These are phyloP conservation scores for Aspergillus aculeatinus DNA, from an alignment of 2,329 filamentous ascomycete genomes.

Conservation along the genomic window DNA sequence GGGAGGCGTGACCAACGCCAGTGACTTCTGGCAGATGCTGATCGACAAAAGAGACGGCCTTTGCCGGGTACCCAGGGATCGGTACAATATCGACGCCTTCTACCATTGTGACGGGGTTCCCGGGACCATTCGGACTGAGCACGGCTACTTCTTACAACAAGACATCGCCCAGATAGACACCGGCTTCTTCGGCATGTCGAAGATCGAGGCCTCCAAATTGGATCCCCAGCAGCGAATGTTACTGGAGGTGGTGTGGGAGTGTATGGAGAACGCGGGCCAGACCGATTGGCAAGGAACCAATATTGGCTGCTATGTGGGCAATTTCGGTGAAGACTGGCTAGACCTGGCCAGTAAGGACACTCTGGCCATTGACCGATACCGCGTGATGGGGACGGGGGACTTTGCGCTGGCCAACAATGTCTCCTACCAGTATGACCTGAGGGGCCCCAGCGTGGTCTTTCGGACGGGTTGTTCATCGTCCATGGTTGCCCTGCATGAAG, in stretches of 20 bases:
- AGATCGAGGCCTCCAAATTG: conserved; percentile 23
- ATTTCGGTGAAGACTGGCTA: conserved; percentile 28
- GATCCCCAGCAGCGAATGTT: conserved; percentile 38
- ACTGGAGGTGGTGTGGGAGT: conserved; percentile 35
- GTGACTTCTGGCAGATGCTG: conserved; percentile 24
- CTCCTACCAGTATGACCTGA: conserved; percentile 24
- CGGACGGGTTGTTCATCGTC: conserved; percentile 40
- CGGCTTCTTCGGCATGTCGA: conserved; percentile 29
- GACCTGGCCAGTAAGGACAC: conserved; percentile 22
- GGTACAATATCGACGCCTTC: conserved; percentile 26
- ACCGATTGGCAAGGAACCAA: conserved; percentile 29
- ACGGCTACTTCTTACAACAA: conserved; percentile 26
- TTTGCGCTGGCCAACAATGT: conserved; percentile 25
- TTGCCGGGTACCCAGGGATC: conserved; percentile 19
- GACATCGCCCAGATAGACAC: background rate
- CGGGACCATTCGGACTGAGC: conserved; percentile 2
- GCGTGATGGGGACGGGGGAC: conserved; percentile 17
- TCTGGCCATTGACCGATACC: conserved; percentile 18
- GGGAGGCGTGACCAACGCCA: conserved; percentile 16
- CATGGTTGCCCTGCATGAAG: conserved; percentile 29
- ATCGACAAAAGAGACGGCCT: conserved; percentile 17
- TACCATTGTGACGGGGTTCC: conserved; percentile 13
- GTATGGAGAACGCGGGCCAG: conserved; percentile 32
- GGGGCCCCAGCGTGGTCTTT: conserved; percentile 26
- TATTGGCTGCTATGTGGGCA: conserved; percentile 28